Base-by-base conservation (phyloP, 192 early-diverging fungal genomes). In the Coemansia sp. region DNA sequence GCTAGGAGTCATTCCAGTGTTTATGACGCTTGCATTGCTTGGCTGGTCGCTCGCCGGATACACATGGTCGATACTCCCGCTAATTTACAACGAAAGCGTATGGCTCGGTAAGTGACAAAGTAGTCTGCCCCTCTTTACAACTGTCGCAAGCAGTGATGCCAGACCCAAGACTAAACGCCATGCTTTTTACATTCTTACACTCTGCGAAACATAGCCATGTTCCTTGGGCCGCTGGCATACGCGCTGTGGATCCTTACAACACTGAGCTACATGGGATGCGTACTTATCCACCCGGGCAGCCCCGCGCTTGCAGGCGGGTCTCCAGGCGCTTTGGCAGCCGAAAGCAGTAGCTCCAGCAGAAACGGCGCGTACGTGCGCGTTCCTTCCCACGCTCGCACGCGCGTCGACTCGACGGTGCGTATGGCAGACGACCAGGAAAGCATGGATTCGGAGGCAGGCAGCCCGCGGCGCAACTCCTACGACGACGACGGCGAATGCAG, bases 1-100 rank as follows among this genome's bases (percentile, higher is more conserved):
- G 23, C 66, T 84, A 4, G 77, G 77, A 2, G 64, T 80, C 20
- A 43, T 84, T 34, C 83, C 83, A 0, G 83, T 84, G 6, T 14
- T 68, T 20, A 43, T 84, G 12, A 75, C 77, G 12, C 61, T 75
- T 15, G 73, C 64, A 15, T 68, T 84, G 68, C 60, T 84, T n/a
- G 16, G 45, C 4, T 84, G 83, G 83, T 84, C 83, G 44, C 34
- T 59, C 30, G 46, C 16, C 21, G 62, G 21, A 8, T 80, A 76
- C 60, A 45, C 52, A 14, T 16, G 14, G 8, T 51, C 43, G 5
- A 68, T 80, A 21, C 30, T 80, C 2, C 76, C 77, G n/a, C 60
- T 62, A 51, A 72, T 78, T 6, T 38, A 63, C 34, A 23, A 55
- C 14, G 35, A 66, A 16, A 53, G 73, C 35, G 14, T 26, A 18